Base-by-base conservation (phyloP, 345 rosid genomes). In the Acer negundo region DNA sequence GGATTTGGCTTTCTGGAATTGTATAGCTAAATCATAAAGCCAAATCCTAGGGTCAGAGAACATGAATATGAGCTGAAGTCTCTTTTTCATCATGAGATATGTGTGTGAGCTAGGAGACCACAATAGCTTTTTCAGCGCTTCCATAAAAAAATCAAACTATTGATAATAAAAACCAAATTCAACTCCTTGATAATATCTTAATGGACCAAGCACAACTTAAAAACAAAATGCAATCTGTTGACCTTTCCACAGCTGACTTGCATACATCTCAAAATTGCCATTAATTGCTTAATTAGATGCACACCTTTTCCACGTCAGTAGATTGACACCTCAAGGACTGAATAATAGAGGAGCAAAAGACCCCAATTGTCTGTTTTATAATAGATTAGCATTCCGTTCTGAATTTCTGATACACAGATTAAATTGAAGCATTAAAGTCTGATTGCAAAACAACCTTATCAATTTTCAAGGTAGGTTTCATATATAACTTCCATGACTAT, bases 231-330 rank as follows among this genome's bases (percentile, higher is more conserved):
- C 31, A 10, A 70, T 53, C 73, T 53, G 13, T 58, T 16, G 19
- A 35, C 22, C 62, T 58, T 35, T 58, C 17, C 15, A 9, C 23
- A 73, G 38, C 40, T 23, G 23, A 3, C 38, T 42, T 73, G 40
- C 42, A 22, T 20, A 65, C 76, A 38, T 59, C 67, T 7, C 76
- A 46, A 56, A 55, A 72, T 22, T 72, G 49, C 31, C 28, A 56
- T 46, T 46, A 28, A 23, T 4, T 10, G 28, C 3, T 59, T 15
- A 22, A 20, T 40, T 12, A 2, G 26, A 44, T 35, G 40, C 35
- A 59, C 22, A 44, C 10, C 68, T 9, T 46, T 64, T 28, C 77
- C 70, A 74, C 31, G 0, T 74, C 24, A 63, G 35, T 6, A 17
- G 28, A 72, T 22, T 38, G 47, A 35, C 9, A 62, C 10, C 40